Evolutionary conservation across 768 basidiomycete species (phyloP).

Genomic region (Kwoniella sp.): DNA sequence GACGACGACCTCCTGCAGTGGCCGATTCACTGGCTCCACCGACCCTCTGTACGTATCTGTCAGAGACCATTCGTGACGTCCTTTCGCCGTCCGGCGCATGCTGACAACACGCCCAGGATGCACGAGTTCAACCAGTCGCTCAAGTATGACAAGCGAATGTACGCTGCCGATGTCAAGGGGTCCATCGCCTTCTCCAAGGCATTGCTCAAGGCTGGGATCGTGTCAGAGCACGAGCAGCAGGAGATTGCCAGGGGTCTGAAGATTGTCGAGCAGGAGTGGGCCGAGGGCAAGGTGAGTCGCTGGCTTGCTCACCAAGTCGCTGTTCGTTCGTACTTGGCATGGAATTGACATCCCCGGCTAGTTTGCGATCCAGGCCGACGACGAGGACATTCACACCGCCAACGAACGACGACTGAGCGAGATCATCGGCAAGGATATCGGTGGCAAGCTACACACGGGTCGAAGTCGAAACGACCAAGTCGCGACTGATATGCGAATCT

Average conservation of each 20-base stretch:
- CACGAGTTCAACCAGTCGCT: constrained; percentile 96
- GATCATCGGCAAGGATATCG: constrained; percentile 76
- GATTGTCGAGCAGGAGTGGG: constrained; percentile 79
- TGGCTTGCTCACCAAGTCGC: not conserved
- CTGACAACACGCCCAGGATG: constrained; percentile 62
- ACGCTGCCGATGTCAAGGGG: constrained; percentile 81
- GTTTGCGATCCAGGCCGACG: constrained; percentile 77
- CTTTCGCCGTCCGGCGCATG: not conserved
- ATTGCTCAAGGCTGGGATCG: constrained; percentile 68
- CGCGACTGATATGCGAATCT: constrained; percentile 95
- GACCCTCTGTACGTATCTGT: constrained; percentile 67
- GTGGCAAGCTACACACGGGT: constrained; percentile 95
- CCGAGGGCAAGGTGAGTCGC: constrained; percentile 61
- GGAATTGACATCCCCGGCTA: constrained; percentile 47
- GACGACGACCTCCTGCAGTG: constrained; percentile 51
- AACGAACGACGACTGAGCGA: constrained; percentile 93
- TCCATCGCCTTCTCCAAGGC: constrained; percentile 96
- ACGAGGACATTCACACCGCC: constrained; percentile 98
- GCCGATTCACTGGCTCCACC: constrained; percentile 79
- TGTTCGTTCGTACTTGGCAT: too few relatives aligned
- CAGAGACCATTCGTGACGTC: too few relatives aligned
- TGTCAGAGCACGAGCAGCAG: constrained; percentile 70
- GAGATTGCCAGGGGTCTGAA: constrained; percentile 65
- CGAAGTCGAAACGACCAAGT: constrained; percentile 97
- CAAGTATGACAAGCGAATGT: constrained; percentile 90